A percentile compares a stretch with the other conserved stretches of the same genome.
These are phyloP conservation scores for Dendrobium catenatum DNA, from an alignment of 106 monocot species.

Conservation along the genomic window DNA sequence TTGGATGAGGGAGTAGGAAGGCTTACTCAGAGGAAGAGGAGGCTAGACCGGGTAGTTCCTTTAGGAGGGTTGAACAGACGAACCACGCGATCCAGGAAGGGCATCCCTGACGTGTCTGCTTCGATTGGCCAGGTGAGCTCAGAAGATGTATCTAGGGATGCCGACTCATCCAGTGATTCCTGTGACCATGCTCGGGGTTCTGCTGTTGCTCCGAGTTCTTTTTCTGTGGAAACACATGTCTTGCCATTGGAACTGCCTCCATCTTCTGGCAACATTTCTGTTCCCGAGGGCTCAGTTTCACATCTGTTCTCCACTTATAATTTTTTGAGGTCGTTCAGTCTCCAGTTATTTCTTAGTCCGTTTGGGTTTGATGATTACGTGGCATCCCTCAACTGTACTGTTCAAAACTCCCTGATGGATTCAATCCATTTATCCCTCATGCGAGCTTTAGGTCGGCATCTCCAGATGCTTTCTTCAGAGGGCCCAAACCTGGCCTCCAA, in stretches of 20 bases:
- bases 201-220: neutral
- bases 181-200: conserved; percentile 14
- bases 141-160: conserved; percentile 24
- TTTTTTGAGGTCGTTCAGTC: conserved; percentile 77
- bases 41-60: conserved; percentile 45
- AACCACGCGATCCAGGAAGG: conserved; percentile 21
- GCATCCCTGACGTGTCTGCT: neutral
- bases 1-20: conserved; percentile 21
- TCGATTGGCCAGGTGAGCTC: neutral
- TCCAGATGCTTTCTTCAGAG: conserved; percentile 49
- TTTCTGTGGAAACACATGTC: conserved; percentile 4
- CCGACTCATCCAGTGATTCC: conserved; percentile 50
- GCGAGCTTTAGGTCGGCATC: conserved; percentile 67
- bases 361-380: conserved; percentile 75
- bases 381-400: conserved; percentile 50
- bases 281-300: conserved; percentile 49
- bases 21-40: conserved; percentile 51
- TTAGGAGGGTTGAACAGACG: conserved; percentile 12
- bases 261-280: conserved; percentile 53
- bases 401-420: conserved; percentile 60
- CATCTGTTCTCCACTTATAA: conserved; percentile 74
- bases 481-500: conserved; percentile 37
- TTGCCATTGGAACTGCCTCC: conserved; percentile 38
- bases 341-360: conserved; percentile 67
- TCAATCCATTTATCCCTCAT: conserved; percentile 62